A percentile compares a stretch with the other conserved stretches of the same genome.
Conservation (phyloP, 495 filamentous ascomycete genomes). For the Rusavskia elegans region DNA sequence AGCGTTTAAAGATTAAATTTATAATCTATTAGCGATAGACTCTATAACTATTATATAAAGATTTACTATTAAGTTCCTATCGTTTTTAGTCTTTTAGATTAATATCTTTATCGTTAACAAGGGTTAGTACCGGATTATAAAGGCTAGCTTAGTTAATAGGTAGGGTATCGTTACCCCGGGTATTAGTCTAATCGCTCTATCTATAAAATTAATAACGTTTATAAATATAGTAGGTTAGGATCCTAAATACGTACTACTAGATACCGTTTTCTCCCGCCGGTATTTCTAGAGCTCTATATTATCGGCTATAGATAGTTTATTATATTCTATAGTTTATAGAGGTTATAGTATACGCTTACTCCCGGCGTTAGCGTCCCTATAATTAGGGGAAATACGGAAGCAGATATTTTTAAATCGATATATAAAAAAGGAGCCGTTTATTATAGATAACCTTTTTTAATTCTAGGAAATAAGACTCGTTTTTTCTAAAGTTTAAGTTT, state of each 20-base stretch:
- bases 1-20: no score
- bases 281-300: constrained; percentile 10
- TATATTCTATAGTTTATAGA: constrained; percentile 13
- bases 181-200: neutral
- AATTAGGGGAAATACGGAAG: constrained; percentile 10
- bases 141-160: no score
- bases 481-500: constrained; percentile 14
- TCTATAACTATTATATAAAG: no score
- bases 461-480: constrained; percentile 1
- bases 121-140: no score
- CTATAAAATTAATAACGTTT: neutral
- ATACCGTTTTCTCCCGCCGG: constrained; percentile 18
- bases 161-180: neutral
- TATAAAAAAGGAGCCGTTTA: constrained; percentile 21
- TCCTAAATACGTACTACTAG: constrained; percentile 12
- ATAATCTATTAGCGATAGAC: no score
- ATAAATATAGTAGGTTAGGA: neutral
- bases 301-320: constrained; percentile 1
- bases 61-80: no score
- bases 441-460: constrained; percentile 11
- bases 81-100: no score
- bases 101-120: no score
- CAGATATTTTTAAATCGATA: constrained; percentile 20
- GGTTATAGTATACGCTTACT: constrained; percentile 12
- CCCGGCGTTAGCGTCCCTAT: constrained; percentile 11